Evolutionary conservation across 441 rosid genomes (phyloP).

Genomic region (Populus hybrid): DNA sequence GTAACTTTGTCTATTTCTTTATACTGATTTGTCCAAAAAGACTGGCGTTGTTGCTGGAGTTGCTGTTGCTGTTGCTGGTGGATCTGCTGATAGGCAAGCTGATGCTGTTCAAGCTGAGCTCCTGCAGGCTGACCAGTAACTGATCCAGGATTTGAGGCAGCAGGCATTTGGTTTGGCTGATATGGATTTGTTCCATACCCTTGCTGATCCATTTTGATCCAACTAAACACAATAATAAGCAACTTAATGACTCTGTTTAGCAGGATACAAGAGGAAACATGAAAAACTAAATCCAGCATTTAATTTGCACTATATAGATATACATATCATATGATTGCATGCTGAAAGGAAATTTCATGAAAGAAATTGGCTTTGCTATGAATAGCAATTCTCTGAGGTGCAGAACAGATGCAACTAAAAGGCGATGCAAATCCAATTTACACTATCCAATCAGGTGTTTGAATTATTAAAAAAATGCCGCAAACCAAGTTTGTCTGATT

Average conservation of each 20-base stretch:
- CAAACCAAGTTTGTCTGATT: neutral
- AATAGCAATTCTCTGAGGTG: neutral
- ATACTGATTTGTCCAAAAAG: conserved; percentile 70
- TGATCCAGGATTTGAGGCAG: conserved; percentile 36
- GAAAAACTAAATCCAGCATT: conserved; percentile 6
- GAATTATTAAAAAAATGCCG: neutral
- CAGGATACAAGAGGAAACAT: conserved; percentile 5
- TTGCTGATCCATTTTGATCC: conserved; percentile 69
- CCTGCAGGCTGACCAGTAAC: conserved; percentile 47
- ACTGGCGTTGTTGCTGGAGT: conserved; percentile 69
- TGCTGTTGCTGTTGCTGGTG: conserved; percentile 88
- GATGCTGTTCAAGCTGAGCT: conserved; percentile 59
- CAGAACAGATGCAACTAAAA: neutral
- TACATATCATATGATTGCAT: neutral
- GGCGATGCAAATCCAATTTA: neutral
- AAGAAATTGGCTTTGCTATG: neutral
- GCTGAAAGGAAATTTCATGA: neutral
- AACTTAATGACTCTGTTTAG: conserved; percentile 13
- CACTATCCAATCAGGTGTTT: neutral
- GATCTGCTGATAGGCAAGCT: conserved; percentile 74
- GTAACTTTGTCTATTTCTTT: conserved; percentile 70
- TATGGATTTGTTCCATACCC: conserved; percentile 66
- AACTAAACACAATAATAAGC: conserved; percentile 10
- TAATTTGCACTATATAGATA: neutral
- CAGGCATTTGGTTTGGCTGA: conserved; percentile 55